phyloP scores from a whole-genome alignment of 495 filamentous ascomycete species.

The Xylaria flabelliformis region DNA sequence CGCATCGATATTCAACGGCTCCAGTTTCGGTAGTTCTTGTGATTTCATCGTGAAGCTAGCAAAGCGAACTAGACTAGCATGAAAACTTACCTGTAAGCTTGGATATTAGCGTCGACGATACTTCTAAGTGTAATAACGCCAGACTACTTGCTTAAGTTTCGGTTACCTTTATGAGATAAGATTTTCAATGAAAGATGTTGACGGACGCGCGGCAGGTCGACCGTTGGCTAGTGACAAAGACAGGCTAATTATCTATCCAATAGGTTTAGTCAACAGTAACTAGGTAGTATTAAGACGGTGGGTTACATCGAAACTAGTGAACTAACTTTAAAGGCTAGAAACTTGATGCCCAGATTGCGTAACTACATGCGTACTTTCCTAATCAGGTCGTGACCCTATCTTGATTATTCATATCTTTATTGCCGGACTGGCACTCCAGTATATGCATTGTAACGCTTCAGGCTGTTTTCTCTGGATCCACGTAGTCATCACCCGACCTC shows the following conservation, averaged over 20 bases:
- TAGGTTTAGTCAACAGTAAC: not conserved
- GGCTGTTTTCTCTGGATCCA: not conserved
- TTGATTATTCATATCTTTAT: constrained; percentile 1
- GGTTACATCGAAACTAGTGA: constrained; percentile 2
- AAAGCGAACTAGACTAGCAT: not conserved
- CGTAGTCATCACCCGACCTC: constrained; percentile 18
- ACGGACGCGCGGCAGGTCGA: constrained; percentile 8
- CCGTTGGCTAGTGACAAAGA: not conserved
- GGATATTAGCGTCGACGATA: not conserved
- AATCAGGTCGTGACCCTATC: not conserved
- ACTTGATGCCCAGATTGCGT: not conserved
- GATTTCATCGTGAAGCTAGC: not conserved
- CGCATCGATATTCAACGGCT: not conserved
- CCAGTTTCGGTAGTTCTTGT: not conserved
- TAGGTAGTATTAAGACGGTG: not conserved
- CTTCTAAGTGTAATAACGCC: not conserved
- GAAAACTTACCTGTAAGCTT: not conserved
- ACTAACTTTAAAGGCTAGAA: not conserved
- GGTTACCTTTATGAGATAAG: not conserved
- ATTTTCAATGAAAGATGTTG: not conserved
- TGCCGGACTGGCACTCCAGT: not conserved
- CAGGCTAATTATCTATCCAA: constrained; percentile 1
- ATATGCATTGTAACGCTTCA: constrained; percentile 20
- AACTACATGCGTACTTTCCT: constrained; percentile 2
- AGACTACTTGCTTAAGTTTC: not conserved